Evolutionary conservation across 2,329 filamentous ascomycete species (phyloP).

Genomic region (Hypoxylon sp.): DNA sequence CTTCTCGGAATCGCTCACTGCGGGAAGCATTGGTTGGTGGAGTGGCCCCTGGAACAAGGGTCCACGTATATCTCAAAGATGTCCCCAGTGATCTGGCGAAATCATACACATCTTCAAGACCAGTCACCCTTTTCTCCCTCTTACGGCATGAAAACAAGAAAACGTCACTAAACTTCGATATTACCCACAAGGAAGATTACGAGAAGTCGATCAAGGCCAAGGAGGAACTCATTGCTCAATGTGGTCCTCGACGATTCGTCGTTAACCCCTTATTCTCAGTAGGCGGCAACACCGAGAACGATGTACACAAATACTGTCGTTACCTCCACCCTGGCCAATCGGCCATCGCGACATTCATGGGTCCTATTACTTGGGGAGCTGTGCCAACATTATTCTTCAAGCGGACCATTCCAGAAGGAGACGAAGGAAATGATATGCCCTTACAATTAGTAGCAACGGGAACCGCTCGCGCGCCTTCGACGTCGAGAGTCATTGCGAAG

Average conservation of each 20-base stretch:
- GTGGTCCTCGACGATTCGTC: conserved; percentile 84
- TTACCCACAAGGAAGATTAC: conserved; percentile 83
- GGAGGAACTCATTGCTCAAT: conserved; percentile 90
- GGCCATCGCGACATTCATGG: conserved; percentile 88
- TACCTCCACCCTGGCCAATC: conserved; percentile 91
- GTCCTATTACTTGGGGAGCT: conserved; percentile 90
- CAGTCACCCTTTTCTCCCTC: conserved; percentile 83
- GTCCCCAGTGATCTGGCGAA: conserved; percentile 55
- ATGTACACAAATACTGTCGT: conserved; percentile 96
- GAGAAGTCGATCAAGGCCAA: conserved; percentile 85
- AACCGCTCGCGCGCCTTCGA: conserved; percentile 82
- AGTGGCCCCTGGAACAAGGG: conserved; percentile 82
- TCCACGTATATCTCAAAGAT: conserved; percentile 76
- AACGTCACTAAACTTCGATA: conserved; percentile 86
- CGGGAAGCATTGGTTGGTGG: conserved; percentile 90
- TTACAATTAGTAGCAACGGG: conserved; percentile 85
- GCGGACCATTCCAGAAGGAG: conserved; percentile 56
- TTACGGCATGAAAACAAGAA: conserved; percentile 95
- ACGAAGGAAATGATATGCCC: conserved; percentile 55
- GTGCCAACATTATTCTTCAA: conserved; percentile 92
- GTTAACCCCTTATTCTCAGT: conserved; percentile 92
- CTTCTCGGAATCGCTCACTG: conserved; percentile 77
- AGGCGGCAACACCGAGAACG: conserved; percentile 89
- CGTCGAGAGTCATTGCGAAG: conserved; percentile 86
- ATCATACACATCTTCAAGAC: conserved; percentile 62